Evolutionary conservation across 352 stramenopile species (phyloP), one percentile per base, ranked within the genome.

Genomic region (Thalassiosira livingstoniorum): DNA sequence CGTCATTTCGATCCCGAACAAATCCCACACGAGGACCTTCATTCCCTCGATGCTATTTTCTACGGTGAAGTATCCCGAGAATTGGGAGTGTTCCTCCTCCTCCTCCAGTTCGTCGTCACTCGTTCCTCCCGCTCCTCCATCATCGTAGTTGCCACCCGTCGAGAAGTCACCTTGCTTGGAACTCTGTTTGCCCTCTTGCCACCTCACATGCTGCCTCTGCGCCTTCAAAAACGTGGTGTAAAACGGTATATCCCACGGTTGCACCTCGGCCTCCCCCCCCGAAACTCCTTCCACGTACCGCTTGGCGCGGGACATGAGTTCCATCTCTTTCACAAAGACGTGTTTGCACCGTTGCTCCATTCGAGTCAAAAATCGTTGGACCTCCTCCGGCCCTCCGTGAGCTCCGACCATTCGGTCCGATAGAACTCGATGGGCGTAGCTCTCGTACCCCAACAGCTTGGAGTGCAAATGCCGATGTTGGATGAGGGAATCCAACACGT

Each of bases 181-280:
- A n/a, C n/a, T n/a, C n/a, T n/a, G n/a, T 31, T 80, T 80, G 35
- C 80, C 63, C 54, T 80, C 64, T 42, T 77, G 43, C 55, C 70
- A 80, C 53, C 78, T 29, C 43, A 45, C 23, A 65, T 69, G 34
- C 39, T 80, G 70, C 32, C 78, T 66, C 43, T 88, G 85, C 11
- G 88, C 68, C 69, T 92, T 92, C 18, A 94, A n/a, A 1, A 90
- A 53, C 43, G 70, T 83, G 86, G 96, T 97, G 84, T 98, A 98
- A 90, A 97, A 98, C 2, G 95, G 94, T 23, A 98, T 76, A 86
- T 99, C 97, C 97, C 97, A 99, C 81, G 97, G 95, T 77, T 97
- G 90, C 3, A 99, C 85, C 0, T 91, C 75, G 42, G 86, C 54
- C 4, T 29, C 57, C 23, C 29, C 10, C 35, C 2, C 45, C 67